phyloP scores from a whole-genome alignment of 2,329 filamentous ascomycete genomes.

The Cryphonectria japonica region DNA sequence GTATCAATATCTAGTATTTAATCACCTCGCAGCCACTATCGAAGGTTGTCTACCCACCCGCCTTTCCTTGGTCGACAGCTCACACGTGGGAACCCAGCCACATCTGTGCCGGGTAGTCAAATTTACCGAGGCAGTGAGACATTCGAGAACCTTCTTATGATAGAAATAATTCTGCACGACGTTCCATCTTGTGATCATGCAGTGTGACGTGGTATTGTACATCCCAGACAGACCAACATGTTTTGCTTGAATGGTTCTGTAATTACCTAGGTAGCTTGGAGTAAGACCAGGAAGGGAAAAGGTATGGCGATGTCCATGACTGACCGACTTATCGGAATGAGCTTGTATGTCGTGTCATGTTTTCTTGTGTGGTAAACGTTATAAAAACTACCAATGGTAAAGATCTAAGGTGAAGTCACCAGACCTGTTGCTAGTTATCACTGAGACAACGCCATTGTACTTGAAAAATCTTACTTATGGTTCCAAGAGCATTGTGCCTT shows the following conservation, averaged over 20 bases:
- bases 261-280: not conserved
- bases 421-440: not conserved
- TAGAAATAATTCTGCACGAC: no score
- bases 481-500: not conserved
- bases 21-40: not conserved
- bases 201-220: conserved; percentile 1
- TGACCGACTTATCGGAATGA: conserved; percentile 3
- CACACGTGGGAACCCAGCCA: not conserved
- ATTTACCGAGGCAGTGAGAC: not conserved
- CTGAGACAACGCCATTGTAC: not conserved
- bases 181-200: not conserved
- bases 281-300: not conserved
- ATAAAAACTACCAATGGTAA: not conserved
- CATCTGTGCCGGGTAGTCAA: not conserved
- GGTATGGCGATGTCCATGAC: not conserved
- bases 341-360: not conserved
- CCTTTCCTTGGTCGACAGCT: not conserved
- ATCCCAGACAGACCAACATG: not conserved
- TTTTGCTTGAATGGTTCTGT: not conserved
- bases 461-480: not conserved
- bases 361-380: not conserved
- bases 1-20: not conserved
- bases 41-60: not conserved
- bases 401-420: not conserved
- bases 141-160: conserved; percentile 7